Evolutionary conservation across 108 stramenopile species (phyloP), one percentile per base, ranked within the genome.

Genomic region (Pseudonitzschia pungens): DNA sequence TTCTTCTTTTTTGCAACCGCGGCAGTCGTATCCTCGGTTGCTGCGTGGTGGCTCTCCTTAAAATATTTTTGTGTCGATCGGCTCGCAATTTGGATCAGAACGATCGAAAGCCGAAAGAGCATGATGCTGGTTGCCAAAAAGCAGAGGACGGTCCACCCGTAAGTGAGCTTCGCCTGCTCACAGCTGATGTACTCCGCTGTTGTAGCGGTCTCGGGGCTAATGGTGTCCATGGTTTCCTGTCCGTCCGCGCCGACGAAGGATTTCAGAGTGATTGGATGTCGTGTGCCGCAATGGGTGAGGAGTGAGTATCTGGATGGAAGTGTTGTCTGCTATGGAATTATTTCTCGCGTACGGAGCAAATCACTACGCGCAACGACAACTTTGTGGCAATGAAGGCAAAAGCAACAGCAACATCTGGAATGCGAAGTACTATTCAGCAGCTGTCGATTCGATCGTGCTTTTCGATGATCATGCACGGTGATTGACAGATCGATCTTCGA

Each of bases 21-120:
- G 57, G 31, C 57, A 16, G 29, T 63, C 7, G 31, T 69, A 42
- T 29, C 48, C 3, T 54, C 36, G 12, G 29, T 22, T 26, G 42
- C 73, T 24, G 62, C 63, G 45, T 78, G 76, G 58, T 85, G 83
- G 24, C 76, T 65, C 68, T 88, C 80, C 12, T 67, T 77, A 20
- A 79, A 86, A 58, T 87, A 69, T 42, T 70, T 81, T 28, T 77
- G 67, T 32, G 80, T 81, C 5, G 33, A 41, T 33, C 84, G 56
- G 53, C 75, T 71, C 16, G 90, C 89, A 9, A 75, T 78, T 52
- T 80, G 74, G 57, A 93, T 81, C 8, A 85, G 57, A 81, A 89
- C 92, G 53, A 86, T 71, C 56, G 81, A 81, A 31, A 93, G 53
- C 7, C 92, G 89, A 68, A 89, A 42, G 54, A 93, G 79, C 57